These are phyloP conservation scores for Echria macrotheca DNA, from an alignment of 495 filamentous ascomycete species.

Conservation along the genomic window DNA sequence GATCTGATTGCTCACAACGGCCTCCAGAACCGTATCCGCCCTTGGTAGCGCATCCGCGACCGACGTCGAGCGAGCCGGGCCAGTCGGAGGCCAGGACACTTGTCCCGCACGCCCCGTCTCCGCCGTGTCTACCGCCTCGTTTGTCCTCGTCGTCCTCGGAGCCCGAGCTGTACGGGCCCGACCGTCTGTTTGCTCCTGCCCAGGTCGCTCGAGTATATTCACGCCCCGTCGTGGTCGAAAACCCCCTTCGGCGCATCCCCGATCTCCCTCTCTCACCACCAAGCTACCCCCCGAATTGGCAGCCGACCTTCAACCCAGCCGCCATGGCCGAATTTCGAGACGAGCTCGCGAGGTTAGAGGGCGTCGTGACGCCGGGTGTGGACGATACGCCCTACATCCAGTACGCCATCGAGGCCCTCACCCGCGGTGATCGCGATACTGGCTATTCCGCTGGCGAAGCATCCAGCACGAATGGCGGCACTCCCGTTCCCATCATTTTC, in stretches of 20 bases:
- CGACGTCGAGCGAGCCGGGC: slow-evolving; percentile 9
- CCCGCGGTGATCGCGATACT: slow-evolving; percentile 27
- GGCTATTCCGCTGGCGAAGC: slow-evolving; percentile 24
- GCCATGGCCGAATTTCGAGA: slow-evolving; percentile 37
- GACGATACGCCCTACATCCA: slow-evolving; percentile 45
- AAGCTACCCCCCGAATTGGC: slow-evolving; percentile 23
- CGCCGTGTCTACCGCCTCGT: slow-evolving; percentile 16
- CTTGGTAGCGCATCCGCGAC: slow-evolving; percentile 14
- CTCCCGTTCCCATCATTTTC: background rate
- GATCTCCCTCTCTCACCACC: slow-evolving; percentile 10
- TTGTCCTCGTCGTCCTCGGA: slow-evolving; percentile 17
- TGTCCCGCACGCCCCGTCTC: slow-evolving; percentile 31
- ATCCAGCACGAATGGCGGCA: slow-evolving; percentile 23
- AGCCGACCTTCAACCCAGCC: slow-evolving; percentile 24
- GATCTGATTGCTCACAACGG: too few species aligned
- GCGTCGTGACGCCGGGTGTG: slow-evolving; percentile 43
- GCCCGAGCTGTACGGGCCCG: slow-evolving; percentile 31
- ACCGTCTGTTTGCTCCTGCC: slow-evolving; percentile 27
- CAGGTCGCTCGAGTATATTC: slow-evolving; percentile 24
- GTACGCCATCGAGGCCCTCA: slow-evolving; percentile 44
- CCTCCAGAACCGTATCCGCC: too few species aligned
- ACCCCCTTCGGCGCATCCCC: slow-evolving; percentile 20
- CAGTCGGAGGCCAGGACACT: slow-evolving; percentile 14
- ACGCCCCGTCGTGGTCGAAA: slow-evolving; percentile 27
- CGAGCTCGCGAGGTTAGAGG: slow-evolving; percentile 37